These are phyloP conservation scores for Oryza longistaminata DNA, from an alignment of 176 grass and related monocot genomes.

Conservation along the genomic window DNA sequence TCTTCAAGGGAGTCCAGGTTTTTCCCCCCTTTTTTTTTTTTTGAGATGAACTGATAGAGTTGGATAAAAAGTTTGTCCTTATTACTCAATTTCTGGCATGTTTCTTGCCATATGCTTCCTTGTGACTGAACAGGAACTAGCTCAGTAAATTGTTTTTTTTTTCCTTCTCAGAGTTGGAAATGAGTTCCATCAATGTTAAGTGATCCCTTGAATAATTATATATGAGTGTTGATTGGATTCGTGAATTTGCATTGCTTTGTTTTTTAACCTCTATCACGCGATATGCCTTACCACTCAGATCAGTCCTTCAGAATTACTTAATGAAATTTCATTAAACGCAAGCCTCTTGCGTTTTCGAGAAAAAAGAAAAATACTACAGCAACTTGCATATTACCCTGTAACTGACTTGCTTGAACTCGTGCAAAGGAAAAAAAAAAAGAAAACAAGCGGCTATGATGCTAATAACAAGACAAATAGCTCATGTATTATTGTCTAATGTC, in stretches of 20 bases:
- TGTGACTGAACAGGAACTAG: neutral
- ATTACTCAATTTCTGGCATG: neutral
- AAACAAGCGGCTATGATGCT: neutral
- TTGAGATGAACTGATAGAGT: neutral
- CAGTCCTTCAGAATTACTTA: neutral
- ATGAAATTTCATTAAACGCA: no score
- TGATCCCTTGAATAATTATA: neutral
- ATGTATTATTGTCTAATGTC: conserved; percentile 1
- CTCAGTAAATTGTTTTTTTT: no score
- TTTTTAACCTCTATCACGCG: neutral
- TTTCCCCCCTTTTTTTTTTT: no score
- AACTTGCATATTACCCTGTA: neutral
- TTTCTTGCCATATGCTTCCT: neutral
- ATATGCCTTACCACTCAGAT: neutral
- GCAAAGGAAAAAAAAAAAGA: neutral
- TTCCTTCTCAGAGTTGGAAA: neutral
- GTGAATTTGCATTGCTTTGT: neutral
- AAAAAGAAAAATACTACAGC: neutral
- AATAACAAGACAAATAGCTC: neutral
- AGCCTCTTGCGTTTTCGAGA: no score
- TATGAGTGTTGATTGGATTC: neutral
- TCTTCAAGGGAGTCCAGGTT: neutral
- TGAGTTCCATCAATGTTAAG: neutral
- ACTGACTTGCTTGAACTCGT: neutral
- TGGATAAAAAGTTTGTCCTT: neutral